Percentiles rank a stretch among this genome's conserved stretches.
Conservation (phyloP, 345 rosid genomes). For the Gossypium arboreum region DNA sequence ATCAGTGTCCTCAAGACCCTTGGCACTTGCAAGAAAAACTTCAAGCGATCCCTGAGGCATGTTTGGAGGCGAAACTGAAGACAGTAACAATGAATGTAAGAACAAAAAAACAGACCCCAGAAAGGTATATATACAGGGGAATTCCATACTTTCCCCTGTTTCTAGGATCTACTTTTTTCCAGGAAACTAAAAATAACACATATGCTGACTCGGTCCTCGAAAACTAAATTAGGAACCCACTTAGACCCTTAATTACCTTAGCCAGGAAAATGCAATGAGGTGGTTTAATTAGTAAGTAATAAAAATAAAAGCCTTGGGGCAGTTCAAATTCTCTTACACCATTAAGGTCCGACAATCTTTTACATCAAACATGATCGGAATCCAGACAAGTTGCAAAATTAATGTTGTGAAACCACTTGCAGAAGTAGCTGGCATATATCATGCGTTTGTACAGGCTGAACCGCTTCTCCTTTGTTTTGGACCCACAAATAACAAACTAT, state of each 20-base stretch:
- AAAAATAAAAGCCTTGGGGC: too few relatives aligned
- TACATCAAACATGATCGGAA: too few relatives aligned
- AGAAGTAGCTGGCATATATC: not conserved
- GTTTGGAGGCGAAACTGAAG: not conserved
- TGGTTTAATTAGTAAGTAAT: too few relatives aligned
- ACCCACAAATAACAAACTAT: not conserved
- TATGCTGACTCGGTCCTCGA: not conserved
- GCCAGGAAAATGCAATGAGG: too few relatives aligned
- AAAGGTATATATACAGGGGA: not conserved
- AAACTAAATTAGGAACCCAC: not conserved
- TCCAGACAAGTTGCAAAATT: not conserved
- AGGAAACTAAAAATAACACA: not conserved
- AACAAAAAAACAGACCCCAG: not conserved
- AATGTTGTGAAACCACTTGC: not conserved
- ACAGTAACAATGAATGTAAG: not conserved
- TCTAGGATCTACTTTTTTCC: not conserved
- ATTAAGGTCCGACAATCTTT: too few relatives aligned
- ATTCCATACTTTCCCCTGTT: not conserved
- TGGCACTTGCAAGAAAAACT: constrained; percentile 57
- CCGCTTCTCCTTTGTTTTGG: not conserved
- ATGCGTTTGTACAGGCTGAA: not conserved
- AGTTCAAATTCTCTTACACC: too few relatives aligned
- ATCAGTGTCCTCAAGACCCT: constrained; percentile 58
- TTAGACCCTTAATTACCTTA: too few relatives aligned
- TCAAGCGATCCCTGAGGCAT: constrained; percentile 65